Base-by-base conservation (phyloP, 2,329 filamentous ascomycete genomes). In the Aspergillus tubingensis region DNA sequence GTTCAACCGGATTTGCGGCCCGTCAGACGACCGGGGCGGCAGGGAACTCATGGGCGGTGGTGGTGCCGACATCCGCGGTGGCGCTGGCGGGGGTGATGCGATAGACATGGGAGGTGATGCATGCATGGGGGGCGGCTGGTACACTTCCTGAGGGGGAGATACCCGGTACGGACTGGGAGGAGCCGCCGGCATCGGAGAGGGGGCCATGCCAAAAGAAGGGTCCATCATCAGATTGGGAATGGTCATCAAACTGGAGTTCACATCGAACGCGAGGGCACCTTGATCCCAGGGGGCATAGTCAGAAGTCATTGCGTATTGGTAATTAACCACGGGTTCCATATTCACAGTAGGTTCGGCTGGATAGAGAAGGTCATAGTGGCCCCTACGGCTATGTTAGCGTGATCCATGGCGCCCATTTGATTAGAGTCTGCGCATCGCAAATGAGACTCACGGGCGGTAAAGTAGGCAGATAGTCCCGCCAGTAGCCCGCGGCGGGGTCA, bases 301-400 rank as follows among this genome's bases (percentile, higher is more conserved):
- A 59, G 75, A 73, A 47, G 75, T 73, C 70, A 78, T 73, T 57
- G 68, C 74, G 61, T 77, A 77, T 62, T 79, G 77, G 60, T 72
- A 74, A 62, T 78, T 78, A 57, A 79, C 76, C 50, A 77, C 66
- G 30, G 75, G 75, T 47, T 72, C 65, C 70, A 77, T 73, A 59
- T 76, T 72, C 53, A 78, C 65, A 59, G 67, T 67, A 36, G 69
- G 68, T 65, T 85, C 83, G 27, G 83, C 80, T 72, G 86, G 88
- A 81, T 99, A 99, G 36, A 98, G 83, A 62, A 99, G 88, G 76
- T 98, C 95, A 76, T 98, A 99, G 77, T 98, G 95, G 62, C 91
- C 92, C 44, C 86, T 88, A 65, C 19, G 54, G 47, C 51, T 17
- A 30, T 23, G 62, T 72, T 67, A 76, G 71, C 55, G 58, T 30